A percentile compares a stretch with the other conserved stretches of the same genome.
Evolutionary conservation across 192 early-diverging fungal species (phyloP).

Genomic region (Borealophlyctis nickersoniae): DNA sequence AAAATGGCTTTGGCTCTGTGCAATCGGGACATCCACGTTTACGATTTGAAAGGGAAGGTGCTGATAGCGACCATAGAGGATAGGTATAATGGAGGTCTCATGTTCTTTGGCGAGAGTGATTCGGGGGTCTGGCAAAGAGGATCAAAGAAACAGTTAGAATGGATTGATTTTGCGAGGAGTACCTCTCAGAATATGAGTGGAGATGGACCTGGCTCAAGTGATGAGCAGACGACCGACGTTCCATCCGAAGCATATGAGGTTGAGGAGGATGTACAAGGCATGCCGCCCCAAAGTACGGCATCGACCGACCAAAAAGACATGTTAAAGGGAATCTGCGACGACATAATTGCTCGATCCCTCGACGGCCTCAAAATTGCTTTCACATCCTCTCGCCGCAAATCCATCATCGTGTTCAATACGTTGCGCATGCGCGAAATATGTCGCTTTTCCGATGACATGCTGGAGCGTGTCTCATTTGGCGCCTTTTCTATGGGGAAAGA

Average conservation of each 20-base stretch:
- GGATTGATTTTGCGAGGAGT: constrained; percentile 1
- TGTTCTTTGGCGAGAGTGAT: neutral
- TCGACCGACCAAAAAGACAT: neutral
- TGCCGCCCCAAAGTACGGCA: neutral
- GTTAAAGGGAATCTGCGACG: neutral
- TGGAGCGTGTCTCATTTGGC: neutral
- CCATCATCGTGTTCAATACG: constrained; percentile 6
- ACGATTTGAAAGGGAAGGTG: neutral
- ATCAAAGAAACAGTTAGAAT: neutral
- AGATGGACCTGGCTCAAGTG: neutral
- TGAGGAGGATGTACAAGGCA: neutral
- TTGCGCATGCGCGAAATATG: constrained; percentile 14
- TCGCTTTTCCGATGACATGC: constrained; percentile 11
- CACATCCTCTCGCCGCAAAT: neutral
- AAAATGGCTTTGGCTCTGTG: neutral
- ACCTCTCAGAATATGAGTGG: neutral
- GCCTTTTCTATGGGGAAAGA: constrained; percentile 12
- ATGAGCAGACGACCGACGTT: neutral
- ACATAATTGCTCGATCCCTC: neutral
- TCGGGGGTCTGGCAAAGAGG: neutral
- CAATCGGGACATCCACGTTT: constrained; percentile 14
- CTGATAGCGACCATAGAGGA: neutral
- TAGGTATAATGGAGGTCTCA: neutral
- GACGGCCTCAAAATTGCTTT: constrained; percentile 3
- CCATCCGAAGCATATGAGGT: neutral